A percentile compares a stretch with the other conserved stretches of the same genome.
These are phyloP conservation scores for Lonicera japonica DNA, from an alignment of 129 eudicot genomes.

Conservation along the genomic window DNA sequence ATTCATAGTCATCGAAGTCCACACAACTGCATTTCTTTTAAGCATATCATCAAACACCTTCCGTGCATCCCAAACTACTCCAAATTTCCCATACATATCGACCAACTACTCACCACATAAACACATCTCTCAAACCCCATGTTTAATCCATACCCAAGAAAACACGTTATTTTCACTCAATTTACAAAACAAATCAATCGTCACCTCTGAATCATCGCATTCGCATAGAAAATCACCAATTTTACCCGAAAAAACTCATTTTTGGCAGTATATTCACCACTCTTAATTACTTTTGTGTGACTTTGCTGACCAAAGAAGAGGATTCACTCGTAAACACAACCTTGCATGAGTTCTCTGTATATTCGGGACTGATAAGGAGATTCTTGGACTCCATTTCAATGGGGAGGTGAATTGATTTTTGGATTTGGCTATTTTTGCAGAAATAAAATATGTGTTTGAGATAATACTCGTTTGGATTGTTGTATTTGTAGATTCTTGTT, in stretches of 20 bases:
- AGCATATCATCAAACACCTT: constrained; percentile 65
- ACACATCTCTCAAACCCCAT: constrained; percentile 59
- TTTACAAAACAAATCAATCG: constrained; percentile 31
- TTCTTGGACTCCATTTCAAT: constrained; percentile 28
- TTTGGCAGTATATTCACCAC: constrained; percentile 31
- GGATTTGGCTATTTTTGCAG: constrained; percentile 33
- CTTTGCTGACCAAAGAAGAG: constrained; percentile 54
- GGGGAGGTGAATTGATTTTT: constrained; percentile 40
- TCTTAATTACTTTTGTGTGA: constrained; percentile 58
- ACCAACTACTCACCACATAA: constrained; percentile 69
- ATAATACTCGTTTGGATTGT: constrained; percentile 26
- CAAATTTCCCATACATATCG: constrained; percentile 82
- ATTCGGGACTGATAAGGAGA: constrained; percentile 37
- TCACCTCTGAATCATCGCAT: constrained; percentile 44
- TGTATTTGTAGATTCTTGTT: constrained; percentile 14
- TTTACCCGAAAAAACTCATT: constrained; percentile 56
- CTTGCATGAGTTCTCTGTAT: constrained; percentile 60
- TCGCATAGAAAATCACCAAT: constrained; percentile 52
- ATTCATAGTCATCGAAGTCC: constrained; percentile 66
- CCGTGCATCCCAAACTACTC: constrained; percentile 39
- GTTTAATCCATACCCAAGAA: constrained; percentile 62
- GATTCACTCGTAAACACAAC: constrained; percentile 49
- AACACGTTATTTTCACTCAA: constrained; percentile 40
- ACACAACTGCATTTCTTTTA: constrained; percentile 51
- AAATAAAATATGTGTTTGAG: constrained; percentile 33